Percentiles rank a stretch among this genome's conserved stretches.
Conservation (phyloP, 371 early-diverging fungal genomes). For the Funneliformis caledonium region DNA sequence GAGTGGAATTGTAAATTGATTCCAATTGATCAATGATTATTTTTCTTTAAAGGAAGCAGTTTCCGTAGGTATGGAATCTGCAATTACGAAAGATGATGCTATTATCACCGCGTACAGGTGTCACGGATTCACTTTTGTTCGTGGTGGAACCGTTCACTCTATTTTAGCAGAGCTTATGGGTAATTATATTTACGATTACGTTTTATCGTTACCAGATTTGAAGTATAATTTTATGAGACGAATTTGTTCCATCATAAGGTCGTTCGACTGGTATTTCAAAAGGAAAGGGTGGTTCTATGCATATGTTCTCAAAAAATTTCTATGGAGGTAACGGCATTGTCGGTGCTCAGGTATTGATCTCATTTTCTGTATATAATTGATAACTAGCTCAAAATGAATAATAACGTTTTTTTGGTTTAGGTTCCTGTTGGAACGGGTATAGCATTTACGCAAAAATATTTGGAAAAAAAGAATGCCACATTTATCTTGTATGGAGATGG, state of each 20-base stretch:
- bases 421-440: constrained; percentile 98
- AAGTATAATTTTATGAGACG: not conserved
- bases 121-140: constrained; percentile 96
- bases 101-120: constrained; percentile 99
- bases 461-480: constrained; percentile 73
- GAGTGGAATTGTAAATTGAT: not conserved
- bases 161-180: constrained; percentile 89
- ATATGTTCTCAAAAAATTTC: constrained; percentile 97
- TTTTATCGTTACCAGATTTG: not conserved
- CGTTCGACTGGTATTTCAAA: constrained; percentile 88
- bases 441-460: constrained; percentile 96
- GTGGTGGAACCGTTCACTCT: constrained; percentile 78
- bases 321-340: constrained; percentile 99
- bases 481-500: constrained; percentile 99
- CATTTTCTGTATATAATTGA: not conserved
- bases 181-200: not conserved
- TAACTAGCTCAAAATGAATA: not conserved
- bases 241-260: constrained; percentile 56
- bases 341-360: constrained; percentile 86
- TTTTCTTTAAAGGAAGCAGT: constrained; percentile 83
- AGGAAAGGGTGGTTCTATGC: constrained; percentile 99
- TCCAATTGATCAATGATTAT: not conserved
- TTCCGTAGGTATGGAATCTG: constrained; percentile 93
- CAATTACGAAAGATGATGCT: constrained; percentile 86
- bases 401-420: not conserved